A percentile compares a stretch with the other conserved stretches of the same genome.
Evolutionary conservation across 2,329 filamentous ascomycete species (phyloP).

Genomic region (Fusarium sp.): DNA sequence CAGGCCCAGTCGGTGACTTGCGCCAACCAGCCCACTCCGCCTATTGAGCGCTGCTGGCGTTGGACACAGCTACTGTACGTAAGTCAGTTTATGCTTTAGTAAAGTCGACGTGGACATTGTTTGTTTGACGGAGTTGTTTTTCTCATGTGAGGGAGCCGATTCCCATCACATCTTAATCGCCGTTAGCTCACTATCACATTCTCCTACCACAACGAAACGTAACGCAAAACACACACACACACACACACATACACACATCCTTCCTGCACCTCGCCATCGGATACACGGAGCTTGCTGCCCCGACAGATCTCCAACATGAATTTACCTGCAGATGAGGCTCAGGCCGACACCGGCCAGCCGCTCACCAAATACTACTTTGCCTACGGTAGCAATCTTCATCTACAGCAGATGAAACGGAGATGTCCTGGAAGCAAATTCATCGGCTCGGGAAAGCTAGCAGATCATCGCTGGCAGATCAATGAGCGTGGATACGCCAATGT

Average conservation of each 20-base stretch:
- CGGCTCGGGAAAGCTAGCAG: conserved; percentile 54
- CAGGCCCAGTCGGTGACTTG: conserved; percentile 10
- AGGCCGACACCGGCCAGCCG: conserved; percentile 37
- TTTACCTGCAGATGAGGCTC: conserved; percentile 32
- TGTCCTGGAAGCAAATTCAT: conserved; percentile 58
- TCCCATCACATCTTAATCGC: conserved; percentile 42
- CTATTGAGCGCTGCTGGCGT: conserved; percentile 20
- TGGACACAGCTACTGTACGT: conserved; percentile 23
- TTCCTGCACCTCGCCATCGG: conserved; percentile 28
- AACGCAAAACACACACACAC: conserved; percentile 13
- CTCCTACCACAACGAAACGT: conserved; percentile 18
- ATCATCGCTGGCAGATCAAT: conserved; percentile 62
- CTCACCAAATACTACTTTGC: conserved; percentile 58
- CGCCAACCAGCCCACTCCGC: conserved; percentile 20
- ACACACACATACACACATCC: not conserved
- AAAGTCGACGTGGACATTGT: conserved; percentile 28
- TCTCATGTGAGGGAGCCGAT: conserved; percentile 40
- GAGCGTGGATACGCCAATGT: conserved; percentile 61
- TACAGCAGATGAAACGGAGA: conserved; percentile 59
- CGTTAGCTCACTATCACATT: conserved; percentile 38
- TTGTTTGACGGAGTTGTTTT: conserved; percentile 21
- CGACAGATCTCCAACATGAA: conserved; percentile 43
- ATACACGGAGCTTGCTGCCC: conserved; percentile 43
- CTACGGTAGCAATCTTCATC: conserved; percentile 61
- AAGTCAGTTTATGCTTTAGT: conserved; percentile 29